These are phyloP conservation scores for Hypomontagnella submonticulosa DNA, from an alignment of 495 filamentous ascomycete species.

Conservation along the genomic window DNA sequence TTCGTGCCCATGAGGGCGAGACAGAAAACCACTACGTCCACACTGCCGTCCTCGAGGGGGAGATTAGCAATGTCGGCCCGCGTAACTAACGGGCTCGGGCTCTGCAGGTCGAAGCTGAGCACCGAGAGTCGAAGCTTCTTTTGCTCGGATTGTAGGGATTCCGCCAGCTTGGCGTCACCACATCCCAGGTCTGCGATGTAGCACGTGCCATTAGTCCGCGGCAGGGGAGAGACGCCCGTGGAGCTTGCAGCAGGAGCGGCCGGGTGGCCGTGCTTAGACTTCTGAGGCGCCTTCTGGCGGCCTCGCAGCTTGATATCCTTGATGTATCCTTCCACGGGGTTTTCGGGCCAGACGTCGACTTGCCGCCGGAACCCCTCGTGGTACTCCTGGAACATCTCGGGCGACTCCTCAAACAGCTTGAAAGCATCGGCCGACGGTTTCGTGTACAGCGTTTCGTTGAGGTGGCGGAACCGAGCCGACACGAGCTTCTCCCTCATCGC, in stretches of 20 bases:
- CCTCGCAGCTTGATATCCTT: constrained; percentile 69
- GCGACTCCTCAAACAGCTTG: constrained; percentile 78
- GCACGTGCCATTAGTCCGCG: constrained; percentile 67
- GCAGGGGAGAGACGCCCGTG: constrained; percentile 45
- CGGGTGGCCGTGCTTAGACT: constrained; percentile 36
- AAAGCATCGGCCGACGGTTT: constrained; percentile 83
- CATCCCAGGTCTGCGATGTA: constrained; percentile 79
- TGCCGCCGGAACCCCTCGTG: constrained; percentile 94
- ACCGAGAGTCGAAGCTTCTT: constrained; percentile 54
- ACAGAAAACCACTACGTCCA: constrained; percentile 92
- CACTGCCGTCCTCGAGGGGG: constrained; percentile 73
- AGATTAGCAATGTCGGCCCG: constrained; percentile 88
- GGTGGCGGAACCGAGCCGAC: constrained; percentile 93
- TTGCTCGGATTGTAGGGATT: constrained; percentile 69
- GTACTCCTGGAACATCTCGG: constrained; percentile 93
- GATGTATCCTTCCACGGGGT: constrained; percentile 89
- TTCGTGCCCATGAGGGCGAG: constrained; percentile 98
- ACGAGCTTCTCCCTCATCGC: constrained; percentile 93
- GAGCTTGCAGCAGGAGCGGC: constrained; percentile 42
- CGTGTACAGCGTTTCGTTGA: constrained; percentile 96
- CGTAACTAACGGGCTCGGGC: constrained; percentile 75
- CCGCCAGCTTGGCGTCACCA: constrained; percentile 74
- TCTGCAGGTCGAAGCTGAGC: constrained; percentile 65
- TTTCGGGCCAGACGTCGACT: constrained; percentile 94
- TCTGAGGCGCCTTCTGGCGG: constrained; percentile 45